Base-by-base conservation (phyloP, 352 stramenopile genomes). In the Pythium aphanidermatum region DNA sequence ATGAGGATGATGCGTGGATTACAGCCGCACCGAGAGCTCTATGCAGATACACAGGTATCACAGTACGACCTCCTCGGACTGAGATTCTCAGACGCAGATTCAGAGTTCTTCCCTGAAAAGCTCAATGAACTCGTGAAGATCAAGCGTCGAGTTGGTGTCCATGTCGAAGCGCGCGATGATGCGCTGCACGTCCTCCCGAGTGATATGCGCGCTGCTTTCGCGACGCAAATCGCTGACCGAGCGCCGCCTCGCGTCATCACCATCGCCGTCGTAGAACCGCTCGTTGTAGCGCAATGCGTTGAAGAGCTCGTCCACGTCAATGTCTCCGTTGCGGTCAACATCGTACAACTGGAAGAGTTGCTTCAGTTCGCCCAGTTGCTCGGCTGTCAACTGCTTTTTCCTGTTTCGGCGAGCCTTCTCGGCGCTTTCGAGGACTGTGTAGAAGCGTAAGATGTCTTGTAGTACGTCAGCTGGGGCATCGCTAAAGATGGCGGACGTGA, bases 81-180 rank as follows among this genome's bases (percentile, higher is more conserved):
- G 17, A 42, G n/a, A 17, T 9, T 17, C n/a, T 42, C 17, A 26
- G 25, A 28, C 28, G 37, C 17, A 21, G 40, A 21, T 47, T 60
- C 68, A 86, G 19, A 70, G 60, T 12, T 83, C 76, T 37, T 88
- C 79, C 11, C 74, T 65, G 43, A 92, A 88, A 30, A 92, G 73
- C 55, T 87, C 72, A 33, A 86, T 75, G 44, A 92, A 92, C 54
- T 92, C 76, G 46, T 71, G 23, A 9, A 92, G 57, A 58, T 92
- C 74, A 27, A 92, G 63, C 5, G 72, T 71, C 20, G 71, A 66
- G 51, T 85, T 92, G 36, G 76, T 74, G 47, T 92, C 77, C 4
- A 67, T 51, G 53, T 91, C 79, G 42, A 87, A 92, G 40, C 71
- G 56, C n/a, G 69, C 72, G 35, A 92, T 81, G 50, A 92, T 86